Percentiles rank a stretch among this genome's conserved stretches.
These are phyloP conservation scores for Syzygium aromaticum DNA, from an alignment of 345 rosid species.

Conservation along the genomic window DNA sequence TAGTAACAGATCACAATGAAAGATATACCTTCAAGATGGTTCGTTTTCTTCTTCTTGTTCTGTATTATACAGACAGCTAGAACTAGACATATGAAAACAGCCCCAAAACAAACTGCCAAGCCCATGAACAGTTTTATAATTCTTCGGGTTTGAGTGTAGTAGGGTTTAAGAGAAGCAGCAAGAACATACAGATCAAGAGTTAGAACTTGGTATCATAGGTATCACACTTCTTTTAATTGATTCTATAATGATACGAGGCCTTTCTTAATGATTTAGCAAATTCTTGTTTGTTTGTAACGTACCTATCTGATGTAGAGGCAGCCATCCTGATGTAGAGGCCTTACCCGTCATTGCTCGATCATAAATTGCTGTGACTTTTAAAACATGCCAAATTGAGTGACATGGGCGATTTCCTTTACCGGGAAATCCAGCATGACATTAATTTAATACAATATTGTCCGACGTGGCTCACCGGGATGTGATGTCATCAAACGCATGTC, in stretches of 20 bases:
- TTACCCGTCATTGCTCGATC: not conserved
- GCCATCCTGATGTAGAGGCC: constrained; percentile 5
- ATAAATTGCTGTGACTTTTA: not conserved
- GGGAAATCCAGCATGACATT: no score
- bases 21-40: not conserved
- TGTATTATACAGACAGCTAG: not conserved
- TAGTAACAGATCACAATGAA: not conserved
- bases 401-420: no score
- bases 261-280: not conserved
- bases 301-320: not conserved
- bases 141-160: not conserved
- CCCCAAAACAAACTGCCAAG: not conserved
- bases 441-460: not conserved
- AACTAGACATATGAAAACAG: not conserved
- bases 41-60: not conserved
- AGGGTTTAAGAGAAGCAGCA: not conserved
- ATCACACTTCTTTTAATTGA: not conserved
- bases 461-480: not conserved
- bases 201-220: not conserved
- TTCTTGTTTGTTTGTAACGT: not conserved
- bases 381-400: not conserved
- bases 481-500: not conserved
- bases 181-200: not conserved
- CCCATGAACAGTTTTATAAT: not conserved
- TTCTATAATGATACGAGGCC: not conserved